A percentile compares a stretch with the other conserved stretches of the same genome.
Evolutionary conservation across 148 eudicot genomes (phyloP).

Genomic region (Nepenthes mirabilis): DNA sequence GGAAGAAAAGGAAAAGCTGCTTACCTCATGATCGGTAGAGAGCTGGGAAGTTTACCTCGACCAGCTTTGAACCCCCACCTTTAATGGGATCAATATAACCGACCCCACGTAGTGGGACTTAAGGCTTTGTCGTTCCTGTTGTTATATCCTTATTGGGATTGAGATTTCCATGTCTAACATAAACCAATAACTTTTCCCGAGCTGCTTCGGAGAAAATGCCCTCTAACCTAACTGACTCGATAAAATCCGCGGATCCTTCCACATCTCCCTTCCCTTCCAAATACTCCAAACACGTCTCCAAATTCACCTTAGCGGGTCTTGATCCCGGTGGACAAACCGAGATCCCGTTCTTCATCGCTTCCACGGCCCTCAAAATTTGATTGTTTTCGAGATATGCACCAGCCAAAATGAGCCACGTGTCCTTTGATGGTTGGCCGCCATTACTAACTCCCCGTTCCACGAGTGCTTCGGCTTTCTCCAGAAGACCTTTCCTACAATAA

Average conservation of each 20-base stretch:
- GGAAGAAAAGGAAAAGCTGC: no score
- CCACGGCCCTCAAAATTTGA: constrained; percentile 26
- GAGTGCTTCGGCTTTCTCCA: constrained; percentile 35
- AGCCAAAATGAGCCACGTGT: constrained; percentile 26
- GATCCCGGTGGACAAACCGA: neutral
- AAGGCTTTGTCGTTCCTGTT: no score
- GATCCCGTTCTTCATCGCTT: constrained; percentile 20
- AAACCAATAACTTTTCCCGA: neutral
- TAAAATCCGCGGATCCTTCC: neutral
- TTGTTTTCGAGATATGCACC: constrained; percentile 16
- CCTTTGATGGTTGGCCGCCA: constrained; percentile 18
- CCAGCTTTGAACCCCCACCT: no score
- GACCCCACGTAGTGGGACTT: no score
- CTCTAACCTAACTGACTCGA: neutral
- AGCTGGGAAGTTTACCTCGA: no score
- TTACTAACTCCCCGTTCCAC: constrained; percentile 10
- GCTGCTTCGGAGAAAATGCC: neutral
- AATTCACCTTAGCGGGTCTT: neutral
- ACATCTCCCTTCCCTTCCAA: neutral
- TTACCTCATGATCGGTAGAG: no score
- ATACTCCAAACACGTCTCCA: neutral
- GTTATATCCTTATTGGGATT: no score
- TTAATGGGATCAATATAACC: no score
- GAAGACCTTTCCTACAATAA: constrained; percentile 24
- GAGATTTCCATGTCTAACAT: neutral